Evolutionary conservation across 768 basidiomycete species (phyloP).

Genomic region (Auriscalpium vulgare): DNA sequence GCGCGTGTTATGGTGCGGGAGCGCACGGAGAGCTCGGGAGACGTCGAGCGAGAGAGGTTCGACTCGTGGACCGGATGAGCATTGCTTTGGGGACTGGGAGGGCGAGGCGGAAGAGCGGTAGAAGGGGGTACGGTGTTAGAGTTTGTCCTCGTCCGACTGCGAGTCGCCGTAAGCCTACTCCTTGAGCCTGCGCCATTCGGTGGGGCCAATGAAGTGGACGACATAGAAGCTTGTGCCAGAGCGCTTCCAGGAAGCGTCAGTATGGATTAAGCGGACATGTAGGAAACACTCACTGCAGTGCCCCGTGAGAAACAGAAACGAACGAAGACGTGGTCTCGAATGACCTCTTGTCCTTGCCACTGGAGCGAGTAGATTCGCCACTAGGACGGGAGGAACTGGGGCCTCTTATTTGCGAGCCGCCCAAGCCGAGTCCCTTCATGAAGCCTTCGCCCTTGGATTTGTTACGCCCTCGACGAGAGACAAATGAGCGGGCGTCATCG

Average conservation of each 20-base stretch:
- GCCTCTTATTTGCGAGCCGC: conserved; percentile 24
- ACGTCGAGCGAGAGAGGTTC: conserved; percentile 4
- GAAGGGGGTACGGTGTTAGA: conserved; percentile 14
- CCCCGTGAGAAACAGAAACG: conserved; percentile 38
- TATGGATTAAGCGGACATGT: background rate
- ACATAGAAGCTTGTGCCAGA: conserved; percentile 53
- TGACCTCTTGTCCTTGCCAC: conserved; percentile 43
- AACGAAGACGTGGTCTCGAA: conserved; percentile 50
- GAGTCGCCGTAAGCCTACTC: conserved; percentile 37
- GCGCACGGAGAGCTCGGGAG: conserved; percentile 11
- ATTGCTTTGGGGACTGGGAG: conserved; percentile 6
- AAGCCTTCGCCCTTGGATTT: conserved; percentile 27
- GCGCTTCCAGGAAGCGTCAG: conserved; percentile 29
- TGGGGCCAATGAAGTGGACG: conserved; percentile 43
- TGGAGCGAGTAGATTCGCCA: conserved; percentile 51
- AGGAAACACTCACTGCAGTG: conserved; percentile 46
- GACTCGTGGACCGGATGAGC: background rate
- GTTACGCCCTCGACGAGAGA: conserved; percentile 20
- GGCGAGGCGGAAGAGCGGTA: conserved; percentile 6
- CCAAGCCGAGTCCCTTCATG: conserved; percentile 40
- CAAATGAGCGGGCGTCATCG: conserved; percentile 25
- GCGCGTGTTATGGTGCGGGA: conserved; percentile 9
- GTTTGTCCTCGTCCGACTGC: conserved; percentile 25
- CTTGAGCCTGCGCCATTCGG: conserved; percentile 27
- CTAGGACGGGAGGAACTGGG: conserved; percentile 46